These are phyloP conservation scores for Heritiera littoralis DNA, from an alignment of 345 rosid species.

Conservation along the genomic window DNA sequence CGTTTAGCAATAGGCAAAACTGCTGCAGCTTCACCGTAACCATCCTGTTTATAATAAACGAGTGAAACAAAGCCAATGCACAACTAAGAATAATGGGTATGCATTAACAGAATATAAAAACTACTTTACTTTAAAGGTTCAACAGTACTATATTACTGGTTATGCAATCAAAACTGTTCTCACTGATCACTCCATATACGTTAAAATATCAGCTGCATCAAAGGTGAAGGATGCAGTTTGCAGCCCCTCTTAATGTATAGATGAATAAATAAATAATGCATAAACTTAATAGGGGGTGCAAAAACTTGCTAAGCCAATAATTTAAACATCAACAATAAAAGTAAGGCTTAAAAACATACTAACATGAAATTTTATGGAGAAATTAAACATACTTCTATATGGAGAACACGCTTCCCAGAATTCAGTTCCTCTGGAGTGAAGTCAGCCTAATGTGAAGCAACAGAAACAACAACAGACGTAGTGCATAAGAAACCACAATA, in stretches of 20 bases:
- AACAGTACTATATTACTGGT: neutral
- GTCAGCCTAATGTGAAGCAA: slow-evolving; percentile 33
- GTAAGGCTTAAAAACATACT: neutral
- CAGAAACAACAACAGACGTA: neutral
- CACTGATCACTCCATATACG: neutral
- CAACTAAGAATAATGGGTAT: neutral
- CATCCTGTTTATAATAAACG: slow-evolving; percentile 34
- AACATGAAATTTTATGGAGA: neutral
- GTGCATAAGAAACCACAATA: neutral
- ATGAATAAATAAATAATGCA: neutral
- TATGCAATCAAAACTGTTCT: neutral
- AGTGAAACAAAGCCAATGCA: neutral
- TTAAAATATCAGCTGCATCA: neutral
- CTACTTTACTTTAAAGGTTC: neutral
- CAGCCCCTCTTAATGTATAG: neutral
- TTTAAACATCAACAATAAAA: slow-evolving; percentile 8
- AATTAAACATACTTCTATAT: slow-evolving; percentile 24
- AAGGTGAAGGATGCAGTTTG: neutral
- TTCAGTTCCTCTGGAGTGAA: slow-evolving; percentile 41
- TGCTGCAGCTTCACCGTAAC: slow-evolving; percentile 35
- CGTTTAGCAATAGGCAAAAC: slow-evolving; percentile 43
- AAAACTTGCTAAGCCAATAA: neutral
- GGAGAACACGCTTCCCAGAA: slow-evolving; percentile 34
- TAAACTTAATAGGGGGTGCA: neutral
- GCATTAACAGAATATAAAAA: neutral